Evolutionary conservation across 768 basidiomycete genomes (phyloP).

Genomic region (Pulveroboletus sp.): DNA sequence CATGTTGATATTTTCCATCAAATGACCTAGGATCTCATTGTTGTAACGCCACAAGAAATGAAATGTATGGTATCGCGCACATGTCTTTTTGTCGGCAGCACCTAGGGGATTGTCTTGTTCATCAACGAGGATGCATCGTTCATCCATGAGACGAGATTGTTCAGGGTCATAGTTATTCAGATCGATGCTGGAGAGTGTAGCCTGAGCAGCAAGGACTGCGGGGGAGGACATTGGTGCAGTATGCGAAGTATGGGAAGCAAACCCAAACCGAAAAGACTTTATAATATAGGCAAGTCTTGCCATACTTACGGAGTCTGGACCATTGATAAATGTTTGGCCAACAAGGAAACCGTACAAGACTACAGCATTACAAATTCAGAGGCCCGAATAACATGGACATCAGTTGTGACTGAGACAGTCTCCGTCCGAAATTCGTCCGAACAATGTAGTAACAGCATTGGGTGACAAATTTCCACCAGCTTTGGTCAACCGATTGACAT

Average conservation of each 20-base stretch:
- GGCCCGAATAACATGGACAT: neutral
- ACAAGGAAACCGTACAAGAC: neutral
- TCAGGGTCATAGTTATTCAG: slow-evolving; percentile 84
- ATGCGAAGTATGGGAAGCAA: slow-evolving; percentile 2
- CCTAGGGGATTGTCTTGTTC: slow-evolving; percentile 83
- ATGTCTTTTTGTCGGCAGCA: slow-evolving; percentile 93
- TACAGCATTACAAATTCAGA: neutral
- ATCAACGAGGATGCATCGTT: slow-evolving; percentile 88
- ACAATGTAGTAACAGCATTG: no score
- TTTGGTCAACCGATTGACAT: neutral
- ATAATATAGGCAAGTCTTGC: no score
- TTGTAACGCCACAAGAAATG: neutral
- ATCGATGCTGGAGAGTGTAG: slow-evolving; percentile 70
- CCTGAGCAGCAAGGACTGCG: slow-evolving; percentile 58
- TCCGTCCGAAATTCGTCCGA: no score
- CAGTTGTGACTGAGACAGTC: no score
- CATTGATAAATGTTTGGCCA: no score
- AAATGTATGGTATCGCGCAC: slow-evolving; percentile 43
- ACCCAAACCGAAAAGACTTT: slow-evolving; percentile 2
- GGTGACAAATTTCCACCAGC: neutral
- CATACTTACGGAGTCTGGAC: no score
- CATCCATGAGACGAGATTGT: slow-evolving; percentile 94
- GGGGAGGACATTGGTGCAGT: slow-evolving; percentile 49
- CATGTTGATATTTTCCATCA: slow-evolving; percentile 95
- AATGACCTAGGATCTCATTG: slow-evolving; percentile 53